These are phyloP conservation scores for Trametes coccinea DNA, from an alignment of 768 basidiomycete species.

Conservation along the genomic window DNA sequence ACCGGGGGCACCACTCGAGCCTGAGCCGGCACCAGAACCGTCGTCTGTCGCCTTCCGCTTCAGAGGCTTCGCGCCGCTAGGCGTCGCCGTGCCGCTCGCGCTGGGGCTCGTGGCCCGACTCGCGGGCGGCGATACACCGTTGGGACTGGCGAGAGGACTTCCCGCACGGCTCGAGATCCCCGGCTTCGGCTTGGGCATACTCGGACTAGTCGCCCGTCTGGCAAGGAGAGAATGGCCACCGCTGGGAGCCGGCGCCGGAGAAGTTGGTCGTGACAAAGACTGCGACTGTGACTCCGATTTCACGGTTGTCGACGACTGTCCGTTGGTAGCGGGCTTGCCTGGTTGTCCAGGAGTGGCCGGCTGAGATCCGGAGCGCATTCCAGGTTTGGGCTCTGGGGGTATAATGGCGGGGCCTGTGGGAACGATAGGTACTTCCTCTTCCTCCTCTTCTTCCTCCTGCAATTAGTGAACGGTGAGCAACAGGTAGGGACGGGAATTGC, in stretches of 20 bases:
- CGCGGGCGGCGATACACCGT: constrained; percentile 31
- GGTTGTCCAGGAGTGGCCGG: constrained; percentile 27
- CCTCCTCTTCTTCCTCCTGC: constrained; percentile 73
- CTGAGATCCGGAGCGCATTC: constrained; percentile 47
- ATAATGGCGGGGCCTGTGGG: constrained; percentile 47
- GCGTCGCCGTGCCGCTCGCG: constrained; percentile 11
- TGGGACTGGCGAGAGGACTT: constrained; percentile 52
- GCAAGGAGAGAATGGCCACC: constrained; percentile 82
- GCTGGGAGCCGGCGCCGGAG: constrained; percentile 52
- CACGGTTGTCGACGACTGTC: constrained; percentile 23
- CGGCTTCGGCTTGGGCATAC: constrained; percentile 58
- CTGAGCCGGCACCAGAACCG: constrained; percentile 9
- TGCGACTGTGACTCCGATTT: constrained; percentile 31
- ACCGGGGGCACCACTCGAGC: constrained; percentile 15
- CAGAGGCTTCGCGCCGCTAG: constrained; percentile 35
- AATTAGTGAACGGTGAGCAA: constrained; percentile 5
- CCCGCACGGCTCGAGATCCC: constrained; percentile 50
- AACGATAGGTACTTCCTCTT: constrained; percentile 55
- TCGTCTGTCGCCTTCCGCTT: constrained; percentile 63
- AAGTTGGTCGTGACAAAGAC: constrained; percentile 56
- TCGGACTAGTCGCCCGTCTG: constrained; percentile 83
- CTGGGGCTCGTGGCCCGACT: constrained; percentile 57
- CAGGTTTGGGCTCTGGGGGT: constrained; percentile 47
- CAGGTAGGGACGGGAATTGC: neutral
- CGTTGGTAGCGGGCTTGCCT: constrained; percentile 37